Conservation (phyloP, 768 basidiomycete genomes). For the Agaricus sinodeliciosus region DNA sequence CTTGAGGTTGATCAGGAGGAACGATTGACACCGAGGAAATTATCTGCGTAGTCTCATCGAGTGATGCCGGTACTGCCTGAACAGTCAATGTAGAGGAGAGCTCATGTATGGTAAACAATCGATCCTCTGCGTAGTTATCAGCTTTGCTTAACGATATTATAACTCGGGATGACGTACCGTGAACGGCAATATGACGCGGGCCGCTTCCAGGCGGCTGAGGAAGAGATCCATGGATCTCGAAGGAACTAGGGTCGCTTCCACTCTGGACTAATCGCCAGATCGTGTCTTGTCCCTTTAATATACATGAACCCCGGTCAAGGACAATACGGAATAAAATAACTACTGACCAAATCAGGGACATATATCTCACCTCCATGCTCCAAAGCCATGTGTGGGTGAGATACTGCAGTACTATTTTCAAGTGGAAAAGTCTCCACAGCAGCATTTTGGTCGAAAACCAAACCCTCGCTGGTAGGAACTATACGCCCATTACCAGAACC, state of each 20-base stretch:
- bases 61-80: constrained; percentile 46
- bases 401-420: constrained; percentile 27
- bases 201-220: constrained; percentile 57
- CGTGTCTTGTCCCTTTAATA: constrained; percentile 55
- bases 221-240: constrained; percentile 53
- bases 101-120: constrained; percentile 50
- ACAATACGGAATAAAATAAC: constrained; percentile 22
- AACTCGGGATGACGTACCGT: constrained; percentile 27
- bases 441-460: constrained; percentile 26
- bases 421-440: constrained; percentile 49
- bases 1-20: constrained; percentile 27
- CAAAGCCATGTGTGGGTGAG: constrained; percentile 64
- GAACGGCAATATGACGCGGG: constrained; percentile 38
- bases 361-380: constrained; percentile 51
- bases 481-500: constrained; percentile 47
- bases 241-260: constrained; percentile 39
- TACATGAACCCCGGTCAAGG: neutral
- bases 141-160: constrained; percentile 22
- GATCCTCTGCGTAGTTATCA: constrained; percentile 28
- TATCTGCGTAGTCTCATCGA: constrained; percentile 43
- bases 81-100: constrained; percentile 50
- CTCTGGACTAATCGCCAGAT: constrained; percentile 57
- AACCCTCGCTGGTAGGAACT: constrained; percentile 38
- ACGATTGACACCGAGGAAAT: constrained; percentile 45
- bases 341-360: constrained; percentile 56